Base-by-base conservation (phyloP, 768 basidiomycete species). In the Hericium erinaceus region DNA sequence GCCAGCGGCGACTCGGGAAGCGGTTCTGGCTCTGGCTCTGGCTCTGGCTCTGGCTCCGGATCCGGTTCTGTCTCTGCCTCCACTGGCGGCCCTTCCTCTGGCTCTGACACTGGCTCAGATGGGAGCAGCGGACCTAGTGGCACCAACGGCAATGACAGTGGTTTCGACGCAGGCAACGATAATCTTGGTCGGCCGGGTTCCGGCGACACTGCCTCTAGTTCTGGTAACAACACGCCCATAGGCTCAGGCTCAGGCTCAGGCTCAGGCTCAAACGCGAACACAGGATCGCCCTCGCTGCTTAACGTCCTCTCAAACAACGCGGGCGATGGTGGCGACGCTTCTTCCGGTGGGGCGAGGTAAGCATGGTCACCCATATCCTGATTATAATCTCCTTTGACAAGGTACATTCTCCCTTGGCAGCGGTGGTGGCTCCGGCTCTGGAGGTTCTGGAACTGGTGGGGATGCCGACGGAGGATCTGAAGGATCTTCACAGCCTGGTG, bases 351-450 rank as follows among this genome's bases (percentile, higher is more conserved):
- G 9, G 33, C 33, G 33, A 33, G 33, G 33, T 33, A 33, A 33
- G 33, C 33, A 33, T 33, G 6, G 9, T 33, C 9, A 33, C 6
- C 33, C 7, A 33, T 33, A 33, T 33, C 6, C 33, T 10, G 33
- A 33, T 4, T 8, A 33, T 33, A 6, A 33, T 6, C 33, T 33
- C 33, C 26, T 62, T 44, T 57, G 59, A n/a, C 64, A 64, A 59
- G 39, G 60, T 44, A 15, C 58, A 13, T 60, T 62, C 16, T 58
- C 60, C 49, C 55, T 60, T 55, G 68, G 64, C 51, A 60, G 56
- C 52, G 64, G 63, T 61, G 60, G 63, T 37, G 63, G 63, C 15
- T 22, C 44, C n/a, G 44, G 44, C 16, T 46, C 44, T 46, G 33
- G 33, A 33, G 8, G 33, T 8, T 33, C 33, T 33, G 33, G 33